Base-by-base conservation (phyloP, 139 green algal genomes). In the Auxenochlorella pyrenoidosa region DNA sequence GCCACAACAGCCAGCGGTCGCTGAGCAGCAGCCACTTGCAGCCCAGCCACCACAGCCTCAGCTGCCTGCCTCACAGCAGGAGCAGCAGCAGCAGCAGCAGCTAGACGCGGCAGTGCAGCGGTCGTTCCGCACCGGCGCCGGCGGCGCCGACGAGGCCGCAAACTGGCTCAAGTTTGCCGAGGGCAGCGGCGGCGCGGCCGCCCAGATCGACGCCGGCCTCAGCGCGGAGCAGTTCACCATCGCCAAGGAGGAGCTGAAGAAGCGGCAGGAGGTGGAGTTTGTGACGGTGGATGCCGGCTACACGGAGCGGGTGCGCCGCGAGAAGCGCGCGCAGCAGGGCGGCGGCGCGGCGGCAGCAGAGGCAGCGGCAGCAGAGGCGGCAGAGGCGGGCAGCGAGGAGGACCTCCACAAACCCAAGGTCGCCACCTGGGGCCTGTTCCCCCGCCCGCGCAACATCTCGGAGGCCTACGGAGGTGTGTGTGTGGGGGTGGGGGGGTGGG, bases 401-500 rank as follows among this genome's bases (percentile, higher is more conserved):
- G 88, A 92, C 12, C 40, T 79, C 21, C 91, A 94, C 84, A 93
- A 93, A 68, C 91, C 91, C 24, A 91, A 90, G 59, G 92, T 93
- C 47, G 40, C 83, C 2, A 77, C 82, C 40, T 75, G 63, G 63
- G 86, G 66, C 13, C 54, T 85, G 66, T 99, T 98, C 79, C 94
- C 94, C 0, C 93, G 96, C 1, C 96, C 96, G 2, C 34, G 84
- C 12, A 95, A 99, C 92, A 98, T 98, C 66, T 96, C 90, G 12
- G 71, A 96, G 54, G 86, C 92, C 3, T 97, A 96, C 51, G 96
- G 96, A 32, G 95, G 95, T 22, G 94, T 90, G 12, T 77, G 90
- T 12, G 32, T 43, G n/a, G n/a, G 43, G 41, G 75, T 28, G 40
- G 34, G 75, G 75, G 36, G 28, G 32, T 38, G 68, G 15, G 68